Conservation (phyloP, 202 grass and related monocot species). For the Panicum hallii region DNA sequence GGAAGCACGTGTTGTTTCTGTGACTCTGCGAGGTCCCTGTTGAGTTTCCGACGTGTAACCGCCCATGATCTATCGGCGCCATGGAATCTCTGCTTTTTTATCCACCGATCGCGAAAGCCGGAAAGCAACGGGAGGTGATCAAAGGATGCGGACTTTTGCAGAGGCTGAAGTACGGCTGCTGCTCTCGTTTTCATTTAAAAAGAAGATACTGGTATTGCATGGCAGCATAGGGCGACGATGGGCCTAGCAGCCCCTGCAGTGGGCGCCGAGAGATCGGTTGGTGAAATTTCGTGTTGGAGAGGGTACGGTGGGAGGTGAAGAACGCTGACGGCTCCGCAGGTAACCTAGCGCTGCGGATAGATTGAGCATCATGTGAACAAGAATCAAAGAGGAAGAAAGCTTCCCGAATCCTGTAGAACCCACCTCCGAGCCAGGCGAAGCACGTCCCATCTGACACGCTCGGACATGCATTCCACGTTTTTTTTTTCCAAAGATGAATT, state of each 20-base stretch:
- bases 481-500: not conserved
- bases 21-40: not conserved
- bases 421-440: not conserved
- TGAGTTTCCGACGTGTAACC: constrained; percentile 28
- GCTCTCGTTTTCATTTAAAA: too few species aligned
- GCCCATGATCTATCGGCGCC: not conserved
- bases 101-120: not conserved
- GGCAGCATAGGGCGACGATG: not conserved
- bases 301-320: not conserved
- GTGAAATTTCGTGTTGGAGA: not conserved
- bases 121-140: not conserved
- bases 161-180: not conserved
- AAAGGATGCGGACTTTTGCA: not conserved
- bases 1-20: not conserved
- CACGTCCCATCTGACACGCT: too few species aligned
- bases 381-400: not conserved
- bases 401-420: not conserved
- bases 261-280: not conserved
- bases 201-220: too few species aligned
- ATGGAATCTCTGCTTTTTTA: not conserved
- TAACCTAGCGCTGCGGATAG: too few species aligned
- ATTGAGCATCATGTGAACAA: not conserved
- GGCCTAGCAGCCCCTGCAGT: not conserved
- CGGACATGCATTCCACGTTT: not conserved
- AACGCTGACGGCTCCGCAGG: not conserved